Conservation (phyloP, 228 moss, liverwort and hornwort species). For the Sphagnum fallax region DNA sequence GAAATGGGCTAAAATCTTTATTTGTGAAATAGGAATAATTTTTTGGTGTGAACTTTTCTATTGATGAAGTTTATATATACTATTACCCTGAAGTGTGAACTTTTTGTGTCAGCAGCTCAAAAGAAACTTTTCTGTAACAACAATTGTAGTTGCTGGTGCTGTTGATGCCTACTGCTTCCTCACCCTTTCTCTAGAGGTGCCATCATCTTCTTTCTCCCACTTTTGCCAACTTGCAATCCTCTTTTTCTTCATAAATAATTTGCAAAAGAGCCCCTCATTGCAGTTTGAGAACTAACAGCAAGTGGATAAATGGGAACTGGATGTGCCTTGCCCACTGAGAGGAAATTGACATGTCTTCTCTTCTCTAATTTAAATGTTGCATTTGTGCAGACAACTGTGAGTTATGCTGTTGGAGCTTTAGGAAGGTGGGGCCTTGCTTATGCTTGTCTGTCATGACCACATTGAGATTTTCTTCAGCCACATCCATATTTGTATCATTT, state of each 20-base stretch:
- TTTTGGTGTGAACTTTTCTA: not conserved
- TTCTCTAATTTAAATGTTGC: not conserved
- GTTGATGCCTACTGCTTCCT: constrained; percentile 66
- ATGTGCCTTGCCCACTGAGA: no score
- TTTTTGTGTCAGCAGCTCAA: constrained; percentile 52
- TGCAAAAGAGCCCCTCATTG: no score
- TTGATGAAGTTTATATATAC: not conserved
- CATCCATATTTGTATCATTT: no score
- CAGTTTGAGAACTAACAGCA: no score
- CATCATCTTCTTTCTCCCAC: not conserved
- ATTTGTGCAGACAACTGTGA: constrained; percentile 56
- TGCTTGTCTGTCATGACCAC: no score
- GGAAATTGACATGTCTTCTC: no score
- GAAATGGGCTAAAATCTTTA: not conserved
- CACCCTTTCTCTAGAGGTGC: constrained; percentile 70
- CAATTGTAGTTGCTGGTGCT: constrained; percentile 51
- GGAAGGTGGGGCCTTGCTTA: constrained; percentile 46
- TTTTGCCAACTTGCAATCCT: no score
- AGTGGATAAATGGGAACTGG: no score
- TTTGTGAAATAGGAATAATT: not conserved
- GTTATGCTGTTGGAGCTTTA: constrained; percentile 82
- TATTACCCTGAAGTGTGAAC: not conserved
- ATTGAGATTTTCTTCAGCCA: no score
- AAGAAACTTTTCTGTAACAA: constrained; percentile 62
- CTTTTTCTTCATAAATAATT: no score